These are phyloP conservation scores for Biscogniauxia mediterranea DNA, from an alignment of 2,329 filamentous ascomycete species.

Conservation along the genomic window DNA sequence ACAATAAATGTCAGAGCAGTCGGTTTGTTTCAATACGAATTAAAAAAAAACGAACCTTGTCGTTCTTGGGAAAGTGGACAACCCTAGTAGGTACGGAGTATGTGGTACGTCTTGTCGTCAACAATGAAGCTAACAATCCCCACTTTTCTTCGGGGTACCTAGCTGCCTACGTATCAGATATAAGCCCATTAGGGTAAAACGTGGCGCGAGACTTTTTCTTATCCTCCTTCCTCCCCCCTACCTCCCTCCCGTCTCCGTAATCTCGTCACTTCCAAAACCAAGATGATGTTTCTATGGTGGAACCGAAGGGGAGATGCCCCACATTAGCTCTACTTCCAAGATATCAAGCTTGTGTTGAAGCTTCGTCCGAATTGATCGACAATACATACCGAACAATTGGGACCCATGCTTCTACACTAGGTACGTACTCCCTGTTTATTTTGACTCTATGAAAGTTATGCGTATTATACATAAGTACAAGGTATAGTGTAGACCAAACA, in stretches of 20 bases:
- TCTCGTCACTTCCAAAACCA: neutral
- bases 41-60: neutral
- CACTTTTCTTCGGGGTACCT: neutral
- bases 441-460: neutral
- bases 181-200: neutral
- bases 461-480: no score
- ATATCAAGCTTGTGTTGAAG: neutral
- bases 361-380: neutral
- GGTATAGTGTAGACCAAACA: no score
- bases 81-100: neutral
- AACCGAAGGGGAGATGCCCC: neutral
- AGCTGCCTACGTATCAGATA: neutral
- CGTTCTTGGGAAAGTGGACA: neutral
- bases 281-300: neutral
- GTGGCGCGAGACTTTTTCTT: constrained; percentile 1
- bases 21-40: neutral
- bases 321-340: neutral
- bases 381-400: neutral
- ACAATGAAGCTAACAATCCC: neutral
- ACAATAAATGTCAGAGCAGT: neutral
- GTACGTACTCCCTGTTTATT: no score
- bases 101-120: neutral
- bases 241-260: neutral
- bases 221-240: neutral
- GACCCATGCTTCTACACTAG: neutral